phyloP scores from a whole-genome alignment of 441 rosid genomes.

The Syzygium malaccense region DNA sequence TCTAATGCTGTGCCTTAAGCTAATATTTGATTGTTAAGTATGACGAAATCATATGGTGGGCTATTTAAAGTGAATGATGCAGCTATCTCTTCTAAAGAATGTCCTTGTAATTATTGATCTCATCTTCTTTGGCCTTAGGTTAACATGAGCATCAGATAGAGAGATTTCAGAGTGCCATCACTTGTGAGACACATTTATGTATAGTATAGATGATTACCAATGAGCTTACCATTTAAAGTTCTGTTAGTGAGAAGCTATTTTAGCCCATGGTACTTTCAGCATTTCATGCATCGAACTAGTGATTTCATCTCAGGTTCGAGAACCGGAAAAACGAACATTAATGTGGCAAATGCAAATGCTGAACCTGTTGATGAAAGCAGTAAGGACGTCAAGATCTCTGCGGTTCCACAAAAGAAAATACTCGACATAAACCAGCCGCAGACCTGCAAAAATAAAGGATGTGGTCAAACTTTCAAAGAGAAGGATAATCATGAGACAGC shows the following conservation, averaged over 20 bases:
- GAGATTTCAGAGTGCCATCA: neutral
- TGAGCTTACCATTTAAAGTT: neutral
- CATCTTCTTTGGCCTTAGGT: neutral
- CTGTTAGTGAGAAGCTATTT: neutral
- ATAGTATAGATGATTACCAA: neutral
- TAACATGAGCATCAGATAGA: neutral
- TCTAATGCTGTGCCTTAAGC: neutral
- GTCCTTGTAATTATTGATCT: neutral
- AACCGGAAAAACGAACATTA: constrained; percentile 22
- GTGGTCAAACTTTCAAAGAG: constrained; percentile 77
- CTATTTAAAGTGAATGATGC: neutral
- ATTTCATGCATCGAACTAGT: neutral
- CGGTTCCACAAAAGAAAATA: constrained; percentile 34
- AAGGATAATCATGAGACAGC: constrained; percentile 80
- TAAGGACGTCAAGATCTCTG: constrained; percentile 10
- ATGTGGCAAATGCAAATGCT: constrained; percentile 6
- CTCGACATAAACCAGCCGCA: constrained; percentile 70
- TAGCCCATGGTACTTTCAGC: neutral
- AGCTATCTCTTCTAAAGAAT: neutral
- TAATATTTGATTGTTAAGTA: neutral
- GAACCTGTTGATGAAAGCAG: constrained; percentile 24
- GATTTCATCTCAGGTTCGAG: constrained; percentile 45
- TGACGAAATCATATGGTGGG: neutral
- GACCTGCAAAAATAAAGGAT: constrained; percentile 77
- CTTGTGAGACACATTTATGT: neutral